These are phyloP conservation scores for Apiospora pterosperma DNA, from an alignment of 2,329 filamentous ascomycete genomes.

Conservation along the genomic window DNA sequence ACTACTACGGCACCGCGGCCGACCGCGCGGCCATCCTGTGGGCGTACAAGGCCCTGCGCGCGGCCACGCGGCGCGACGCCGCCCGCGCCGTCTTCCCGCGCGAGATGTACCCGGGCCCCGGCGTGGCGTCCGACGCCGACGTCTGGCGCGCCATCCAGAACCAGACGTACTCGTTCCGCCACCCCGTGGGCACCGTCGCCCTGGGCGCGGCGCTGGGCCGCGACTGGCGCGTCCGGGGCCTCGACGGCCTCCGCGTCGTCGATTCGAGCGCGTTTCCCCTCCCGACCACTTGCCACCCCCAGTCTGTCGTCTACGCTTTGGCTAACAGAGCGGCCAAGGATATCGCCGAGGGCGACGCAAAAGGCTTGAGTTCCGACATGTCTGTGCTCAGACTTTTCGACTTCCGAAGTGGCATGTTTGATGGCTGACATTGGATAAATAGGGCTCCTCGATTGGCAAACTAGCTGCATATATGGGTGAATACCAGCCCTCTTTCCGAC, in stretches of 20 bases:
- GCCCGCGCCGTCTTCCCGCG: background rate
- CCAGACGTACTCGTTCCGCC: slow-evolving; percentile 10
- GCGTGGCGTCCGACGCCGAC: slow-evolving; percentile 13
- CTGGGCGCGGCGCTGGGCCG: slow-evolving; percentile 14
- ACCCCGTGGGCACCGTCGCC: slow-evolving; percentile 16
- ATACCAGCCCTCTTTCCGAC: too few species aligned
- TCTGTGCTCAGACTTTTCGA: too few species aligned
- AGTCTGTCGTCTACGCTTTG: background rate
- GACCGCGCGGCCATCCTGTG: slow-evolving; percentile 13
- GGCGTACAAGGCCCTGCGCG: slow-evolving; percentile 13
- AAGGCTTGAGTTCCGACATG: too few species aligned
- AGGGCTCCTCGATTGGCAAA: too few species aligned
- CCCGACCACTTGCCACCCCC: background rate
- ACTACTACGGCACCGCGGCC: slow-evolving; percentile 44
- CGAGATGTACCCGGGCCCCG: slow-evolving; percentile 15
- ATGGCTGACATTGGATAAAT: too few species aligned
- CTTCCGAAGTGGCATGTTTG: too few species aligned
- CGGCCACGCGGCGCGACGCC: slow-evolving; percentile 7
- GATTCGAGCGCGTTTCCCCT: slow-evolving; percentile 3
- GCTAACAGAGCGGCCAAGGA: background rate
- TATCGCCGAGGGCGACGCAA: background rate
- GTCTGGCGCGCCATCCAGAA: slow-evolving; percentile 12
- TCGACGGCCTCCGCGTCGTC: slow-evolving; percentile 16
- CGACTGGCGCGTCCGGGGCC: too few species aligned
- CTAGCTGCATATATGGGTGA: too few species aligned